phyloP scores from a whole-genome alignment of 129 eudicot species.

The Escallonia rubra region DNA sequence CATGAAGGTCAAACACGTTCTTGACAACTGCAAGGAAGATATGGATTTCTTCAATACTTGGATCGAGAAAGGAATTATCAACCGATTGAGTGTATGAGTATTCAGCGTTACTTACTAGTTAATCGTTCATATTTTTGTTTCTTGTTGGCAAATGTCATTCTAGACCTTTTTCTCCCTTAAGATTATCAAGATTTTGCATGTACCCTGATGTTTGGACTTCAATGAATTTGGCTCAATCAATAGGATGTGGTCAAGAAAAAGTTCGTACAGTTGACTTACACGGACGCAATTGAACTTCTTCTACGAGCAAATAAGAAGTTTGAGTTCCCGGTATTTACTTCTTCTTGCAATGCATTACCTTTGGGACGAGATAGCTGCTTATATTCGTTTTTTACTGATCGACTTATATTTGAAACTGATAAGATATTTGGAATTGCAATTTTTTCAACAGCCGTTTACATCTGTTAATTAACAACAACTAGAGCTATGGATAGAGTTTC shows the following conservation, averaged over 20 bases:
- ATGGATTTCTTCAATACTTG: constrained; percentile 90
- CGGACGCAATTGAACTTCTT: constrained; percentile 88
- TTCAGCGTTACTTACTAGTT: neutral
- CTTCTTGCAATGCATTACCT: constrained; percentile 1
- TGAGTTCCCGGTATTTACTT: constrained; percentile 69
- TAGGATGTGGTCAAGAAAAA: constrained; percentile 91
- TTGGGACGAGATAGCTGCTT: neutral
- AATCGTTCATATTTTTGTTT: neutral
- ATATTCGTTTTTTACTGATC: too few relatives aligned
- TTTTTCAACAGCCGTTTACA: too few relatives aligned
- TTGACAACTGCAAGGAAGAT: constrained; percentile 98
- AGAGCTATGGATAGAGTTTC: neutral
- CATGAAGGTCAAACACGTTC: constrained; percentile 69
- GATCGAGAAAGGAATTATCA: constrained; percentile 91
- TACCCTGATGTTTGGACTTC: neutral
- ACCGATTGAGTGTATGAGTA: constrained; percentile 63
- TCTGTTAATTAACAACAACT: neutral
- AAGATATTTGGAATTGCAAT: too few relatives aligned
- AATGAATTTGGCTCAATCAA: constrained; percentile 17
- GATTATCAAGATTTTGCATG: too few relatives aligned
- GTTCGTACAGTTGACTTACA: constrained; percentile 78
- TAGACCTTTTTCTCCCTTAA: neutral
- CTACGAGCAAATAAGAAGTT: constrained; percentile 78
- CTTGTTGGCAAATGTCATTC: neutral
- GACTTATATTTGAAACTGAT: too few relatives aligned